Base-by-base conservation (phyloP, 2,329 filamentous ascomycete species). In the Lachnellula subtilissima region DNA sequence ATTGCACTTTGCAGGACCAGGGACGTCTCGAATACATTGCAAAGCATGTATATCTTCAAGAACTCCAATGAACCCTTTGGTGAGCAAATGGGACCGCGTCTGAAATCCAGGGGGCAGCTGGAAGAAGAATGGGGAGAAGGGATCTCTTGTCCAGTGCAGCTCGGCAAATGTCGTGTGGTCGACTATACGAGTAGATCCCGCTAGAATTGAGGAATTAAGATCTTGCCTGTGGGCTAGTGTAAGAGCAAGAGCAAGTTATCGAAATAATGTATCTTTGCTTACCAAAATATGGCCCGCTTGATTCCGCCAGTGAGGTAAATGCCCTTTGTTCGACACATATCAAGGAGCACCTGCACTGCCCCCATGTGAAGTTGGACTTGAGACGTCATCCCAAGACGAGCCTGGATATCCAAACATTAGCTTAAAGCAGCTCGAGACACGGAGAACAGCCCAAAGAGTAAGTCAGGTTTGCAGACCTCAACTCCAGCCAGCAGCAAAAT, bases 281-380 rank as follows among this genome's bases (percentile, higher is more conserved):
- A 75, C 74, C 74, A 76, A 56, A 76, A 76, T 32, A 76, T 74
- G 0, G 75, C 75, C 2, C 75, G 72, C 57, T 77, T 77, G 5
- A 77, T 76, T 0, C 71, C 71, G 9, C 63, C 67, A 1, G 64
- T 74, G 0, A 77, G 54, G 54, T 63, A 55, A 0, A 73, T 50
- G 1, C 68, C 65, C 3, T 64, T 39, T 5, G 48, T 64, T 53
- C 61, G 61, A 55, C 72, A 74, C 0, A 71, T 45, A 2, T 65
- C 50, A 9, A 77, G 70, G 1, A 77, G 60, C 25, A 64, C 63
- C 9, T 65, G 63, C 4, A 77, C 64, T 35, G 74, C 75, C 0
- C 61, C 61, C 71, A 77, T 70, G 28, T 77, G 75, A 55, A 76
- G 65, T 48, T 76, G 71, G 5, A 75, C 74, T 28, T 75, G 71